phyloP scores from a whole-genome alignment of 306 rosid species.

The Parietaria judaica region DNA sequence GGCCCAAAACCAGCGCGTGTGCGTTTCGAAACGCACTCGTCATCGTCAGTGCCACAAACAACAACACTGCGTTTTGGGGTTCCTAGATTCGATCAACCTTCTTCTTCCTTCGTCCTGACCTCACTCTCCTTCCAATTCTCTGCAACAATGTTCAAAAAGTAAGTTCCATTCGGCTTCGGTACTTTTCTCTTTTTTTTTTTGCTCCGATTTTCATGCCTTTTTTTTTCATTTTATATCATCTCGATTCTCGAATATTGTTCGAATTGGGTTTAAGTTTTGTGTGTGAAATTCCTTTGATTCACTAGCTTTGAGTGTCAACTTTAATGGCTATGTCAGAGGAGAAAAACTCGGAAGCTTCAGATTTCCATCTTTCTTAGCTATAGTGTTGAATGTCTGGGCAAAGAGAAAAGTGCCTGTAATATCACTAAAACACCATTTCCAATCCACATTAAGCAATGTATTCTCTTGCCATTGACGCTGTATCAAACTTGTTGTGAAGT shows the following conservation, averaged over 20 bases:
- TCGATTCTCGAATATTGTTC: too few species aligned
- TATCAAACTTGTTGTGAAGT: too few species aligned
- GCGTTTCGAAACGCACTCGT: too few species aligned
- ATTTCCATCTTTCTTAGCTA: background rate
- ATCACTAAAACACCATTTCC: background rate
- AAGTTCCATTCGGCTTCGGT: background rate
- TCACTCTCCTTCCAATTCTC: background rate
- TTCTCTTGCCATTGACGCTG: too few species aligned
- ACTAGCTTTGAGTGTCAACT: background rate
- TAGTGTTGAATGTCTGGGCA: background rate
- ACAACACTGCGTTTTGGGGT: too few species aligned
- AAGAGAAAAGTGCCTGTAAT: background rate
- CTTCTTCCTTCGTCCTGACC: background rate
- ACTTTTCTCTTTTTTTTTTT: too few species aligned
- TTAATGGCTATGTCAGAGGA: background rate
- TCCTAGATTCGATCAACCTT: background rate
- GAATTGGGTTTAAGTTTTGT: too few species aligned
- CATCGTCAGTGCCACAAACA: too few species aligned
- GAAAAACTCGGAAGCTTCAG: background rate
- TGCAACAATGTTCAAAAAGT: slow-evolving; percentile 34
- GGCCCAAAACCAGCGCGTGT: too few species aligned
- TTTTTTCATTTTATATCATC: background rate
- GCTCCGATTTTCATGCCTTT: background rate
- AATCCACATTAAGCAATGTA: too few species aligned
- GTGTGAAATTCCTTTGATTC: too few species aligned